Evolutionary conservation across 768 basidiomycete species (phyloP).

Genomic region (Gymnopilus dilepis): DNA sequence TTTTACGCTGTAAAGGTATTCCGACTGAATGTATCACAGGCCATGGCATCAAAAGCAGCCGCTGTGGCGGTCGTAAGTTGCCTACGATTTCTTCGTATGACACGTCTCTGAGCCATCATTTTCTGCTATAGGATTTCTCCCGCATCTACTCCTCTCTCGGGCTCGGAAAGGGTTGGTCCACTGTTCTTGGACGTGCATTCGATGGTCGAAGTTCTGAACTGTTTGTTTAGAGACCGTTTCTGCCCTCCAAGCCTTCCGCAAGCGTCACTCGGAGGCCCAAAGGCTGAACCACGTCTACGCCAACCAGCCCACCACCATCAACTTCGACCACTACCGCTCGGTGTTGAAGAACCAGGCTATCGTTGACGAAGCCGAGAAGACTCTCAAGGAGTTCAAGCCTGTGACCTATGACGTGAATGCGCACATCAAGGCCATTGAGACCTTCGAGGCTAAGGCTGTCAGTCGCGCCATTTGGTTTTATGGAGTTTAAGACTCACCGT

Average conservation of each 20-base stretch:
- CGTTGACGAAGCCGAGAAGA: constrained; percentile 91
- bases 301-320: constrained; percentile 80
- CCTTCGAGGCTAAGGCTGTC: constrained; percentile 96
- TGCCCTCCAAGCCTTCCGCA: constrained; percentile 93
- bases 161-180: constrained; percentile 79
- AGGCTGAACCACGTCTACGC: constrained; percentile 67
- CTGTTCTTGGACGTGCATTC: not conserved
- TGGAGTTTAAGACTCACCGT: constrained; percentile 1
- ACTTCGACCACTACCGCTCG: constrained; percentile 90
- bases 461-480: constrained; percentile 23
- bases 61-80: constrained; percentile 67
- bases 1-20: not conserved
- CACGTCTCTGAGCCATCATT: constrained; percentile 27
- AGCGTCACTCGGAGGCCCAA: constrained; percentile 90
- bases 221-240: constrained; percentile 78
- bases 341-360: constrained; percentile 91
- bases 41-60: constrained; percentile 76
- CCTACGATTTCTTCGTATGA: constrained; percentile 14
- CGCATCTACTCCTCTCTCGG: constrained; percentile 83
- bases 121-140: constrained; percentile 70
- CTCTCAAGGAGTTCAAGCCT: constrained; percentile 88
- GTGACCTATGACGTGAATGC: constrained; percentile 90
- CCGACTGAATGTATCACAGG: constrained; percentile 24
- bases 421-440: constrained; percentile 94
- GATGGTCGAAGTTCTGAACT: not conserved